Base-by-base conservation (phyloP, 148 eudicot genomes). In the Silene latifolia region DNA sequence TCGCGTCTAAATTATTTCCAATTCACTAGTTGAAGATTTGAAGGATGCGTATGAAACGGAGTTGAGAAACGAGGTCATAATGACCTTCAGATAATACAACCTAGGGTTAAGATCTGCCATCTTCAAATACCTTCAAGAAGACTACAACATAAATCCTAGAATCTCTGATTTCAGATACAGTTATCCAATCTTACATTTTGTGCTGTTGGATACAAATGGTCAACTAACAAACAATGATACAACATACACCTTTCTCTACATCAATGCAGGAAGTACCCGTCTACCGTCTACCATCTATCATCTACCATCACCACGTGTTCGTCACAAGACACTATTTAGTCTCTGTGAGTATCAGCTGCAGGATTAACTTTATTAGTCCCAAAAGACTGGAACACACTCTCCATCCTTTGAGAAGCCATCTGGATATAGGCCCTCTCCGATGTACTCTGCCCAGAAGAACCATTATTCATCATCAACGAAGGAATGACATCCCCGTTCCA, bases 321-420 rank as follows among this genome's bases (percentile, higher is more conserved):
- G 70, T 69, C 74, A 47, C 44, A 76, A 35, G 44, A 44, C 39
- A 51, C 14, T 15, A 51, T 12, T 15, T 19, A 53, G 11, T 74
- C 70, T 74, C 21, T 11, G 67, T 63, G 77, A 74, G 59, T 53
- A 51, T 70, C 74, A 48, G 44, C 35, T 24, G 59, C 7, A 25
- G 74, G 62, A 17, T 59, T 13, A n/a, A 61, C 21, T 61, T 74
- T 63, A 70, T 20, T 21, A 19, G 67, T 23, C 48, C 57, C 19
- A 58, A 12, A 35, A 62, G 39, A 12, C 20, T 71, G 71, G 32
- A 63, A 71, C 70, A 62, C 63, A 53, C 60, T 32, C 42, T 48
- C 69, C 60, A 14, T 18, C 51, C 25, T 63, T 44, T 72, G 63
- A 23, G 71, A 39, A 20, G 70, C 21, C 53, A 48, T 61, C 4